Evolutionary conservation across 2,329 filamentous ascomycete genomes (phyloP).

Genomic region (Coniosporium tulheliwenetii): DNA sequence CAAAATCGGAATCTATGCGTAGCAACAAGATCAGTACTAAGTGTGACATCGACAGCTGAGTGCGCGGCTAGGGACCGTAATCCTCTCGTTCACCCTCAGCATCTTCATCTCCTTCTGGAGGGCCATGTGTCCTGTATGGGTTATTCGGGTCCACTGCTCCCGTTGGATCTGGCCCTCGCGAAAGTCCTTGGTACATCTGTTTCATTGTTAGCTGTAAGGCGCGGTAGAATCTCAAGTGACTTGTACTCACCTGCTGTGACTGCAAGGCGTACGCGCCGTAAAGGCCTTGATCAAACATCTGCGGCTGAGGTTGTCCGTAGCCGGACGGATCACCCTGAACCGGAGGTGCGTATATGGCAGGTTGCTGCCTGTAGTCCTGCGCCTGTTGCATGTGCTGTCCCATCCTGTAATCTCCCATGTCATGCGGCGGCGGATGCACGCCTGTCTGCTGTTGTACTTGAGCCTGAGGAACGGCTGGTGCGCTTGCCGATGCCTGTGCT

Average conservation of each 20-base stretch:
- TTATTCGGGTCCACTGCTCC: conserved; percentile 18
- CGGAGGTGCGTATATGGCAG: conserved; percentile 67
- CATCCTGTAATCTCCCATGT: conserved; percentile 41
- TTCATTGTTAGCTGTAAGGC: conserved; percentile 1
- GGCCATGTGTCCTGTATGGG: conserved; percentile 21
- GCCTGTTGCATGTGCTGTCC: conserved; percentile 40
- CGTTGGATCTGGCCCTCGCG: conserved; percentile 18
- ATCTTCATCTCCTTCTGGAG: conserved; percentile 24
- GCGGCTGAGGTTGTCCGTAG: conserved; percentile 59
- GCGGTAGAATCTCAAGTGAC: not conserved
- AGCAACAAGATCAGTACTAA: too few species aligned
- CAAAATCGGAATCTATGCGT: too few species aligned
- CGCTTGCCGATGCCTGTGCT: conserved; percentile 18
- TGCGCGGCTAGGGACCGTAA: not conserved
- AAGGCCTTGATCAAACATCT: conserved; percentile 74
- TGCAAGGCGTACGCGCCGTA: conserved; percentile 69
- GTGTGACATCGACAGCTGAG: too few species aligned
- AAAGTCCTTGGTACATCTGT: conserved; percentile 26
- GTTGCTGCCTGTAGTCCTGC: conserved; percentile 60
- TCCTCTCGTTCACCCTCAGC: conserved; percentile 30
- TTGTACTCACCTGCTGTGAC: conserved; percentile 58
- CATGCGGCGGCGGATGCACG: conserved; percentile 28
- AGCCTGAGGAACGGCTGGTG: conserved; percentile 20
- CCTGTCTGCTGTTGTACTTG: conserved; percentile 22
- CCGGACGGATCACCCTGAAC: conserved; percentile 56